These are phyloP conservation scores for Dipteronia sinensis DNA, from an alignment of 345 rosid species.

Conservation along the genomic window DNA sequence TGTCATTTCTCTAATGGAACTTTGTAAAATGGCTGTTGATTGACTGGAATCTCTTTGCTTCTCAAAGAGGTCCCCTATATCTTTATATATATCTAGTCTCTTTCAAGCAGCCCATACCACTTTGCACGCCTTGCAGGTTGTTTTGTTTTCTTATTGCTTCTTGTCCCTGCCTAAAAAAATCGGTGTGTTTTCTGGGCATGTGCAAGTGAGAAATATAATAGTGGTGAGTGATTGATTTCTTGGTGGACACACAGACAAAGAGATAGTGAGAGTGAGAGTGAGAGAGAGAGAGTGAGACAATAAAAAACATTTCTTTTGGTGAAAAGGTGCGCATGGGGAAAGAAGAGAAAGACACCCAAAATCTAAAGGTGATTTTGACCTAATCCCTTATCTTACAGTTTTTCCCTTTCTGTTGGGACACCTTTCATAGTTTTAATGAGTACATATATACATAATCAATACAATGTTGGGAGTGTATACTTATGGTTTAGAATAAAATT, in stretches of 20 bases:
- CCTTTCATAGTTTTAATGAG: conserved; percentile 5
- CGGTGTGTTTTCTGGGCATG: conserved; percentile 20
- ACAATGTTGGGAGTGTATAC: no score
- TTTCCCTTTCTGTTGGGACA: conserved; percentile 20
- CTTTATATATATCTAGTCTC: conserved; percentile 7
- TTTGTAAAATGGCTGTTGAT: conserved; percentile 27
- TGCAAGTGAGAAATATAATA: conserved; percentile 25
- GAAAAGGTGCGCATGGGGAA: conserved; percentile 36
- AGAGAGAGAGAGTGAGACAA: neutral
- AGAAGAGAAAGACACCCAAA: conserved; percentile 20
- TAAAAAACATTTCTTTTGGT: conserved; percentile 21
- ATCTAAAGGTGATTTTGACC: conserved; percentile 33
- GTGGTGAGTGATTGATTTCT: neutral
- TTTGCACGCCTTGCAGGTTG: conserved; percentile 33
- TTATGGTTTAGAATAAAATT: no score
- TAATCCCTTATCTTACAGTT: conserved; percentile 21
- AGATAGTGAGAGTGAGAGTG: neutral
- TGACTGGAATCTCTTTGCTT: conserved; percentile 7
- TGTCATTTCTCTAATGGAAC: conserved; percentile 37
- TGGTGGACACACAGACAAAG: neutral
- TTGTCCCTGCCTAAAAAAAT: neutral
- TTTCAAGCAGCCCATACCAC: conserved; percentile 15
- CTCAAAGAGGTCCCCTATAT: neutral
- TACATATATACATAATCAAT: neutral
- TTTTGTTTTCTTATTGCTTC: neutral